phyloP scores from a whole-genome alignment of 352 stramenopile species.

The Phytopythium aichiense region DNA sequence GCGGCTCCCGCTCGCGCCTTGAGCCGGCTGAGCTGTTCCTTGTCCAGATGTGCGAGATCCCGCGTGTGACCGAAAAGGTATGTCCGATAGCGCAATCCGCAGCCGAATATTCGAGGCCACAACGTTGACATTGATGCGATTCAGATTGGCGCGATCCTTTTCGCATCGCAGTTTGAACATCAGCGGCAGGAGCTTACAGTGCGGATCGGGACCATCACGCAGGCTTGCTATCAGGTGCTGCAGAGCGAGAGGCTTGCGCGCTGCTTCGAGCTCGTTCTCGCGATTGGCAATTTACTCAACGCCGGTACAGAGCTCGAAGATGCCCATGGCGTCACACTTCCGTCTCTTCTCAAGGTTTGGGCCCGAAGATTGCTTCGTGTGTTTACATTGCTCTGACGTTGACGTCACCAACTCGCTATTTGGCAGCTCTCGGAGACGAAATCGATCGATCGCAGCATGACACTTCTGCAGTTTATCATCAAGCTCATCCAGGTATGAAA shows the following conservation, averaged over 20 bases:
- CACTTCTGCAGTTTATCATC: conserved; percentile 74
- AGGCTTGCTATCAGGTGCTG: conserved; percentile 62
- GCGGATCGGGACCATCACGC: conserved; percentile 43
- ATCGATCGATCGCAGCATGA: conserved; percentile 67
- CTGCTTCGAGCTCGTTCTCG: conserved; percentile 72
- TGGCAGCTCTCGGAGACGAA: conserved; percentile 76
- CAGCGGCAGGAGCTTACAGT: conserved; percentile 44
- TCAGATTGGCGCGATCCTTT: conserved; percentile 67
- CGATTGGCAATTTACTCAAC: conserved; percentile 77
- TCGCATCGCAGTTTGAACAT: conserved; percentile 60
- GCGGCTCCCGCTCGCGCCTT: conserved; percentile 37
- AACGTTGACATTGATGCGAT: background rate
- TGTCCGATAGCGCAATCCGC: background rate
- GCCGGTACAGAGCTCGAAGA: conserved; percentile 65
- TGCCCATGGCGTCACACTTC: conserved; percentile 60
- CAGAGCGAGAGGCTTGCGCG: conserved; percentile 65
- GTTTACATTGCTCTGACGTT: background rate
- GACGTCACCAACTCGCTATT: background rate
- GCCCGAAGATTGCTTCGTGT: background rate
- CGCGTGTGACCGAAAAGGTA: conserved; percentile 72
- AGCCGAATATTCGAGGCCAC: no score
- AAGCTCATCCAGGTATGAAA: conserved; percentile 65
- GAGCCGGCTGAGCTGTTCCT: conserved; percentile 62
- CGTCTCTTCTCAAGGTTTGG: conserved; percentile 68
- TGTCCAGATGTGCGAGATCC: conserved; percentile 68